These are phyloP conservation scores for Beta macrorhiza DNA, from an alignment of 179 eudicot genomes.

Conservation along the genomic window DNA sequence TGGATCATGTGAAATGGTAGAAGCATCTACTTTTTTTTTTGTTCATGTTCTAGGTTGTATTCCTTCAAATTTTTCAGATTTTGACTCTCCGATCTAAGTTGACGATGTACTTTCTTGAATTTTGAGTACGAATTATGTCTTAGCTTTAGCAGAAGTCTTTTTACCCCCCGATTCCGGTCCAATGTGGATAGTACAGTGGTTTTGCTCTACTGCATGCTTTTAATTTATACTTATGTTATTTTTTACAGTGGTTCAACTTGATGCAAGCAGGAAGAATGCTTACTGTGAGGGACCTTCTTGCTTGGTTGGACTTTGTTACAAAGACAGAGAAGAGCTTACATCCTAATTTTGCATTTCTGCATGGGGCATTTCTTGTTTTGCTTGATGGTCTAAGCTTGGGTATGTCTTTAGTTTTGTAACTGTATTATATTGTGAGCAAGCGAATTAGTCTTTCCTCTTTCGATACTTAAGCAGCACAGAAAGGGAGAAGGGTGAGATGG, in stretches of 20 bases:
- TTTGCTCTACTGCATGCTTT: background rate
- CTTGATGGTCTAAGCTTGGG: constrained; percentile 94
- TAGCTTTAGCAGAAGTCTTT: background rate
- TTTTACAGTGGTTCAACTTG: constrained; percentile 82
- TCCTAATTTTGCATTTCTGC: constrained; percentile 62
- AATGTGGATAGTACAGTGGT: background rate
- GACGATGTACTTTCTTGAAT: background rate
- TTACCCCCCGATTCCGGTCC: background rate
- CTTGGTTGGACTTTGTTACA: constrained; percentile 82
- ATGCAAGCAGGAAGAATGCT: constrained; percentile 75
- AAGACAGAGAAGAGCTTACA: constrained; percentile 47
- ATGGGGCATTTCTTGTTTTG: constrained; percentile 90
- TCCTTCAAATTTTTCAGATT: background rate
- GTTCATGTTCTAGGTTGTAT: background rate
- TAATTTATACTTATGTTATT: background rate
- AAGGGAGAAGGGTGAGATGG: background rate
- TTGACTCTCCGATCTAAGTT: background rate
- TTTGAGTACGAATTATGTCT: background rate
- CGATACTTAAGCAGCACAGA: background rate
- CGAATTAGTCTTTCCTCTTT: background rate
- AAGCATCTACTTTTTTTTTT: no score
- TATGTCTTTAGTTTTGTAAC: constrained; percentile 24
- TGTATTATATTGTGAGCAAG: background rate
- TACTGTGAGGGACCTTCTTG: constrained; percentile 87
- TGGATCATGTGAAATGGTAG: no score